Evolutionary conservation across 73 alveolate genomes (phyloP).

Genomic region (Urostyla sp.): DNA sequence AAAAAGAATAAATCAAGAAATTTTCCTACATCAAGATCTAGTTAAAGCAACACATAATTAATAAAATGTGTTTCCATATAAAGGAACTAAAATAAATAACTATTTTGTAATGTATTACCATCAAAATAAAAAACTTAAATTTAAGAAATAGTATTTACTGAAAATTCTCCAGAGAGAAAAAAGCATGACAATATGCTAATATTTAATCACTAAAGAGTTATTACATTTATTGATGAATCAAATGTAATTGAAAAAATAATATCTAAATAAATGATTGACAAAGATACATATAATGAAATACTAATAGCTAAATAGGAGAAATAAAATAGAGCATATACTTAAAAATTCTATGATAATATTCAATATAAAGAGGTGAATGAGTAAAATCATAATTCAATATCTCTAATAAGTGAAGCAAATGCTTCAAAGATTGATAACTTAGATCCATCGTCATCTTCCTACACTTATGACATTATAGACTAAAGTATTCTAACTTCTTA

Average conservation of each 20-base stretch:
- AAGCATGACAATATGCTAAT: conserved; percentile 52
- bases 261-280: conserved; percentile 13
- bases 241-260: conserved; percentile 26
- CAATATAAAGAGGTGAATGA: background rate
- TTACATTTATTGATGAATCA: conserved; percentile 13
- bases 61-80: no score
- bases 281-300: conserved; percentile 10
- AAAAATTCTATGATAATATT: conserved; percentile 8
- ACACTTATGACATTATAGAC: background rate
- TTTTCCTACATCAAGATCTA: no score
- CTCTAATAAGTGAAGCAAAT: background rate
- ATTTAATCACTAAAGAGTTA: background rate
- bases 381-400: no score
- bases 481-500: background rate
- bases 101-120: no score
- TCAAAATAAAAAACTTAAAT: conserved; percentile 17
- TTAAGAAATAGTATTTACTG: conserved; percentile 11
- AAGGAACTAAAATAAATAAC: no score
- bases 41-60: no score
- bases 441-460: conserved; percentile 5
- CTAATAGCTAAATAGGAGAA: conserved; percentile 34
- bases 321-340: conserved; percentile 23
- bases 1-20: no score
- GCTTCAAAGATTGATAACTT: background rate
- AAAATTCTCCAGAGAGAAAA: conserved; percentile 52